phyloP scores from a whole-genome alignment of 2,329 filamentous ascomycete species.

The Sarocladiaceae sp. region DNA sequence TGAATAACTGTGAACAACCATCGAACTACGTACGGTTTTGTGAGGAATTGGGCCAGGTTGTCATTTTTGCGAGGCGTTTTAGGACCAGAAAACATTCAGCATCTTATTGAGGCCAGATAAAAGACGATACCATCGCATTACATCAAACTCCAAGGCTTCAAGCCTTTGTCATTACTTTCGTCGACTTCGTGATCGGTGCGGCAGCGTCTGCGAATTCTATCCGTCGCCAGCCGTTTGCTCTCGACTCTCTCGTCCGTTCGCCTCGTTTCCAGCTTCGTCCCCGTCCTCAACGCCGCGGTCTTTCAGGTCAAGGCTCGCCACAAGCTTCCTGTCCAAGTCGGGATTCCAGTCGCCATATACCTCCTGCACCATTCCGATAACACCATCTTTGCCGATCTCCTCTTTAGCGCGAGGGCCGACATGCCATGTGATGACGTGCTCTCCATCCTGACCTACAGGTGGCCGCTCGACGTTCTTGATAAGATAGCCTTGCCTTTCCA shows the following conservation, averaged over 20 bases:
- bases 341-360: slow-evolving; percentile 49
- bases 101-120: background rate
- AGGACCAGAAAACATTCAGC: background rate
- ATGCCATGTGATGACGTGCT: slow-evolving; percentile 73
- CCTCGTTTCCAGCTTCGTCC: slow-evolving; percentile 16
- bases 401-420: slow-evolving; percentile 80
- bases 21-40: too few relatives aligned
- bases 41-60: background rate
- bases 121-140: background rate
- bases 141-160: background rate
- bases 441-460: slow-evolving; percentile 49
- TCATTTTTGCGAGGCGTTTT: slow-evolving; percentile 2
- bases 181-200: slow-evolving; percentile 5
- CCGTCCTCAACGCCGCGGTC: slow-evolving; percentile 18
- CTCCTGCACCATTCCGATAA: slow-evolving; percentile 61
- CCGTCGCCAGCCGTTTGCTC: slow-evolving; percentile 5
- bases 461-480: slow-evolving; percentile 63
- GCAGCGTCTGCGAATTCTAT: background rate
- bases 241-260: background rate
- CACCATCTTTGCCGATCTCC: slow-evolving; percentile 73
- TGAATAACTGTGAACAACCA: too few relatives aligned
- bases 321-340: slow-evolving; percentile 54
- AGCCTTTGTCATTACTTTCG: slow-evolving; percentile 3
- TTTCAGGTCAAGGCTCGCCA: slow-evolving; percentile 53
- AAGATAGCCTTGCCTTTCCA: slow-evolving; percentile 80